These are phyloP conservation scores for Verticillium dahliae DNA, from an alignment of 2,329 filamentous ascomycete species.

Conservation along the genomic window DNA sequence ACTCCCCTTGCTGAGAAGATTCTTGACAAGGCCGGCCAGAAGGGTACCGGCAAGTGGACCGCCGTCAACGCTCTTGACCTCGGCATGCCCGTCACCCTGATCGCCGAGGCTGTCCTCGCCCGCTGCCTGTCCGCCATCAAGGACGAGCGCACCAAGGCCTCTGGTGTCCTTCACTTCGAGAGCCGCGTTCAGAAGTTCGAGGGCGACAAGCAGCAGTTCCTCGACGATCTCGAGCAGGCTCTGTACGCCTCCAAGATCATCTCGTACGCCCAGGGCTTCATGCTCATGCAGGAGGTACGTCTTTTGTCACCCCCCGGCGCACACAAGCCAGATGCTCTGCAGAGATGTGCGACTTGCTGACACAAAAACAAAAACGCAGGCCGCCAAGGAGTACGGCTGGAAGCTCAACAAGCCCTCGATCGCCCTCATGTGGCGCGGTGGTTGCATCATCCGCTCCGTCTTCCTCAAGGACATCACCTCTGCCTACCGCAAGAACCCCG, in stretches of 20 bases:
- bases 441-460: constrained; percentile 99
- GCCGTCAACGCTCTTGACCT: constrained; percentile 98
- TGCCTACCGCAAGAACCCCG: constrained; percentile 88
- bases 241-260: constrained; percentile 99
- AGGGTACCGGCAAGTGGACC: constrained; percentile 99
- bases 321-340: too few species aligned
- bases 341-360: too few species aligned
- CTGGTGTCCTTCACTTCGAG: constrained; percentile 64
- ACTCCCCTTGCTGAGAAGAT: constrained; percentile 96
- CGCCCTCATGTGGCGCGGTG: constrained; percentile 99
- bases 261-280: constrained; percentile 99
- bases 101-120: constrained; percentile 92
- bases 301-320: too few species aligned
- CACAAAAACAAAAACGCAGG: constrained; percentile 38
- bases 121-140: constrained; percentile 94
- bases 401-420: constrained; percentile 99
- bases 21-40: constrained; percentile 95
- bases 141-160: constrained; percentile 80
- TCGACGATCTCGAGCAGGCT: constrained; percentile 96
- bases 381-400: constrained; percentile 92
- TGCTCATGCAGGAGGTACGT: constrained; percentile 91
- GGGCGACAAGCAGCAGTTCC: constrained; percentile 87
- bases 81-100: constrained; percentile 96
- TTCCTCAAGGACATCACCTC: constrained; percentile 99
- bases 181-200: constrained; percentile 75